Percentiles rank a stretch among this genome's conserved stretches.
Evolutionary conservation across 176 grass and related monocot genomes (phyloP).

Genomic region (Tillandsia leiboldiana): DNA sequence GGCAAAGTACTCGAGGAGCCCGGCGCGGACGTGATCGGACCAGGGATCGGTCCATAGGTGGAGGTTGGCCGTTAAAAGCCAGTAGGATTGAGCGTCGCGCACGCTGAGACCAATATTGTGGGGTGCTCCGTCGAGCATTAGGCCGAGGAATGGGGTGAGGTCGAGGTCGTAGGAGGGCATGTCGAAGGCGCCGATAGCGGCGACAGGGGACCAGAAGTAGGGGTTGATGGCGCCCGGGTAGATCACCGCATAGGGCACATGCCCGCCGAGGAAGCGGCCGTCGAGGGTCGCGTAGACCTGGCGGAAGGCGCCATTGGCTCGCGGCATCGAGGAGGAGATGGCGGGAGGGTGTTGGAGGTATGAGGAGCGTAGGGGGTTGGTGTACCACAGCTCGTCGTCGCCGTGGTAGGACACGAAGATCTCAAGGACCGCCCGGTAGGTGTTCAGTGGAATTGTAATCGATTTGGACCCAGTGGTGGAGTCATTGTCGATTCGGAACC

Average conservation of each 20-base stretch:
- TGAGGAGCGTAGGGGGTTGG: background rate
- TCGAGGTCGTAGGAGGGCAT: constrained; percentile 21
- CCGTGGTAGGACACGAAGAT: constrained; percentile 18
- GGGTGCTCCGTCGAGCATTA: constrained; percentile 12
- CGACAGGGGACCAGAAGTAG: constrained; percentile 10
- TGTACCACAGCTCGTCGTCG: constrained; percentile 15
- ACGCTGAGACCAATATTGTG: constrained; percentile 1
- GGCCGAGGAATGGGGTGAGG: constrained; percentile 11
- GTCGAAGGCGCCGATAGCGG: constrained; percentile 17
- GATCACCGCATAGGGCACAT: constrained; percentile 3
- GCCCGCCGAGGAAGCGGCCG: constrained; percentile 11
- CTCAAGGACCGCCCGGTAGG: constrained; percentile 12
- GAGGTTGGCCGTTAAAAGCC: constrained; percentile 16
- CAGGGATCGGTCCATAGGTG: constrained; percentile 13
- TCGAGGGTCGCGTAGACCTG: constrained; percentile 14
- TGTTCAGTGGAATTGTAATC: background rate
- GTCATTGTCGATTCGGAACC: constrained; percentile 10
- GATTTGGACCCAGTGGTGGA: background rate
- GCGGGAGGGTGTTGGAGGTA: background rate
- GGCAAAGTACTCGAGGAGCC: constrained; percentile 3
- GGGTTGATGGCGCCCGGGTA: constrained; percentile 10
- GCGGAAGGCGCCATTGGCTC: constrained; percentile 11
- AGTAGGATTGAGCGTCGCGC: constrained; percentile 6
- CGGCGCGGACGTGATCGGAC: constrained; percentile 11
- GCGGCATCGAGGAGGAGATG: background rate